phyloP scores from a whole-genome alignment of 768 basidiomycete species.

The Serendipita indica region DNA sequence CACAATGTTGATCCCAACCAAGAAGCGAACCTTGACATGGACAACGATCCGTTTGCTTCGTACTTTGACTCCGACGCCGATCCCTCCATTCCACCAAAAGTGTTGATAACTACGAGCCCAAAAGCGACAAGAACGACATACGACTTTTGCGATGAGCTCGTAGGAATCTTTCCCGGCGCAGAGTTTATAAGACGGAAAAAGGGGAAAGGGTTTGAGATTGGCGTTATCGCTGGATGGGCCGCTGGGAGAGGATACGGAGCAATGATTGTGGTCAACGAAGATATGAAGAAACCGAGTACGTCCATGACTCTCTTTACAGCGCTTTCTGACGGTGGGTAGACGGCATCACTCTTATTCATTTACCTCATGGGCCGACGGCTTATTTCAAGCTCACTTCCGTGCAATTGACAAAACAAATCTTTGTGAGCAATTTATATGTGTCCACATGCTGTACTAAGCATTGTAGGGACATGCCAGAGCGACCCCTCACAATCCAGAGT shows the following conservation, averaged over 20 bases:
- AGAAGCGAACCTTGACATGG: slow-evolving; percentile 53
- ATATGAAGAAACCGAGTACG: slow-evolving; percentile 86
- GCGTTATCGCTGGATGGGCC: slow-evolving; percentile 86
- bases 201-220: slow-evolving; percentile 81
- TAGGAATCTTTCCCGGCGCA: slow-evolving; percentile 80
- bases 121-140: slow-evolving; percentile 82
- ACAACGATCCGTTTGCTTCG: slow-evolving; percentile 59
- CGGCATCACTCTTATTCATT: slow-evolving; percentile 79
- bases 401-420: slow-evolving; percentile 72
- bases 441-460: neutral
- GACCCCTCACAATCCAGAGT: slow-evolving; percentile 86
- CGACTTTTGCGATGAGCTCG: slow-evolving; percentile 83
- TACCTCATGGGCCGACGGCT: slow-evolving; percentile 86
- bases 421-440: slow-evolving; percentile 33
- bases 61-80: slow-evolving; percentile 50
- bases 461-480: slow-evolving; percentile 78
- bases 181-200: slow-evolving; percentile 78
- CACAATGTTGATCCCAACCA: slow-evolving; percentile 26
- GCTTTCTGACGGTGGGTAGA: slow-evolving; percentile 33
- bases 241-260: slow-evolving; percentile 78
- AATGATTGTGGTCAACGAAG: slow-evolving; percentile 86
- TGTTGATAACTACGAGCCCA: slow-evolving; percentile 80
- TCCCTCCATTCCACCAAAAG: slow-evolving; percentile 63
- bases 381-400: slow-evolving; percentile 91
- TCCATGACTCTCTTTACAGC: slow-evolving; percentile 12